Evolutionary conservation across 2,329 filamentous ascomycete genomes (phyloP), one percentile per base, ranked within the genome.

Genomic region (Fusarium acutatum): DNA sequence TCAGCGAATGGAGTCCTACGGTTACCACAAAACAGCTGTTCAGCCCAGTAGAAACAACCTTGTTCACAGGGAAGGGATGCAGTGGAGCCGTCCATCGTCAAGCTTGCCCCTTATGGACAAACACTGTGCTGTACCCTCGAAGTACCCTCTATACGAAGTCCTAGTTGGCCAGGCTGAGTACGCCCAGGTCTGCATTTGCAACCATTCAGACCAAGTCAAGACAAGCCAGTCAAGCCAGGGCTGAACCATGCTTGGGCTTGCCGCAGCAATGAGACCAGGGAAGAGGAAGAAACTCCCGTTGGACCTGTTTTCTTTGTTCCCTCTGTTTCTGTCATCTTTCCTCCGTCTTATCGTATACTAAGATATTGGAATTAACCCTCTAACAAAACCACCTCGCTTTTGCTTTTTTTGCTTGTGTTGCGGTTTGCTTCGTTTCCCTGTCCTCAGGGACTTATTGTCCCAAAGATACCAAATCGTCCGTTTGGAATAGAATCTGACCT

Each of bases 231-330:
- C n/a, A 44, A 47, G 54, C 64, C 46, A 53, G 49, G 53, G 64
- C 60, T 50, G 41, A 46, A 64, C 54, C 47, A 57, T 59, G 49
- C 64, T 59, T 72, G 71, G 62, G 53, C 63, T 74, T 74, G 60
- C 71, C 67, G 63, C 59, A 72, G 71, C 68, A 68, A 71, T 69
- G 61, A 72, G 67, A 71, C 71, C 38, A 53, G 15, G 49, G 37
- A 35, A 53, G 50, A 37, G 35, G 46, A 65, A 59, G 58, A 43
- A 66, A 46, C 58, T 40, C 44, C 37, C 17, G 57, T 62, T 62
- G 49, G 63, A 18, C 40, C 24, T 41, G 43, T 47, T 74, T 60
- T 72, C 71, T 74, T 72, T 72, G 59, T 72, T 63, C 49, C 59
- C 71, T 66, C 47, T 43, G 46, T 41, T 61, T 65, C 64, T 57